Percentiles rank a stretch among this genome's conserved stretches.
phyloP scores from a whole-genome alignment of 2,329 filamentous ascomycete genomes.

The Elsinoe fawcettii region DNA sequence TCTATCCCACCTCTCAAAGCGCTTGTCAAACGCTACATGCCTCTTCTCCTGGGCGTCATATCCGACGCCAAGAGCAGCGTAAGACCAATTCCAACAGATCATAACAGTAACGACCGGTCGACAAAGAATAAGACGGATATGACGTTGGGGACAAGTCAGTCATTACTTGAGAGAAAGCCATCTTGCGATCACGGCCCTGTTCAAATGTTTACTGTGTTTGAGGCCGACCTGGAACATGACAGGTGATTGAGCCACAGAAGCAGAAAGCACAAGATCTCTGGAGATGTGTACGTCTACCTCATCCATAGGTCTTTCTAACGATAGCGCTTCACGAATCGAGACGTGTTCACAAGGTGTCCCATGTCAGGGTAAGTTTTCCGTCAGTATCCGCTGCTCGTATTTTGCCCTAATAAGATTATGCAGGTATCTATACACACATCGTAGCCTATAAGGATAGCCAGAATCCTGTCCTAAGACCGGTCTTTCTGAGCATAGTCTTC shows the following conservation, averaged over 20 bases:
- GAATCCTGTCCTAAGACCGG: not conserved
- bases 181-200: not conserved
- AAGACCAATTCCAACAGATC: not conserved
- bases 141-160: not conserved
- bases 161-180: not conserved
- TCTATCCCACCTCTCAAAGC: slow-evolving; percentile 25
- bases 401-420: not conserved
- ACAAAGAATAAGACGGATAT: not conserved
- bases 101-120: not conserved
- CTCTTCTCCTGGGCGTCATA: not conserved
- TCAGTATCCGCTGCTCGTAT: not conserved
- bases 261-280: too few species aligned
- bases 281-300: not conserved
- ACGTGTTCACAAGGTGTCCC: not conserved
- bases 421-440: not conserved
- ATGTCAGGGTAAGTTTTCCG: not conserved
- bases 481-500: not conserved
- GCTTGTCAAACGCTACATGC: slow-evolving; percentile 12
- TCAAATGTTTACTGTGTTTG: not conserved
- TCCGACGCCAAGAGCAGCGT: not conserved
- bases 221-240: not conserved
- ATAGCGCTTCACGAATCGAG: not conserved
- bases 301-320: not conserved
- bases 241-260: not conserved
- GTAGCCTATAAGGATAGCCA: not conserved